Conservation (phyloP, 257 asterid species). For the Solanum chaucha region DNA sequence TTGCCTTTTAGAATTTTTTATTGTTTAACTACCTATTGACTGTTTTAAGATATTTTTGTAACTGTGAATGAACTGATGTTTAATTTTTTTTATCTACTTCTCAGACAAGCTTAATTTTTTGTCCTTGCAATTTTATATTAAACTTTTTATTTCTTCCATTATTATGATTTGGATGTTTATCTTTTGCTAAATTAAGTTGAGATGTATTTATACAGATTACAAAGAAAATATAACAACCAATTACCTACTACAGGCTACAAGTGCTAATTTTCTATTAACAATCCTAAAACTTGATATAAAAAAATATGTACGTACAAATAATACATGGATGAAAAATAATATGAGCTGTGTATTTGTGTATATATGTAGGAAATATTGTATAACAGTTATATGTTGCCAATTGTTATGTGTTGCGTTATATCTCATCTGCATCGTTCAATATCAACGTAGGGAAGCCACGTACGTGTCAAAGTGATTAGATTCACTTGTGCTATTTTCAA, state of each 20-base stretch:
- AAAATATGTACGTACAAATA: too few species aligned
- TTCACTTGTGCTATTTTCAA: too few species aligned
- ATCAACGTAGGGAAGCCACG: neutral
- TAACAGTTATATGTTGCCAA: neutral
- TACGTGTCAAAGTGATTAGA: neutral
- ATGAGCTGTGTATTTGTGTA: neutral
- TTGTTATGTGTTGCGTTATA: neutral
- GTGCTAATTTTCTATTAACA: neutral
- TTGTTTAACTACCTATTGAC: neutral
- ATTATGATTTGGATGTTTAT: neutral
- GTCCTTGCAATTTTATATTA: neutral
- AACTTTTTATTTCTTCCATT: neutral
- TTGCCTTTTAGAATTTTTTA: neutral
- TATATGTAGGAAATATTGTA: neutral
- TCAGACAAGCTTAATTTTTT: neutral
- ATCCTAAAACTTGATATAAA: neutral
- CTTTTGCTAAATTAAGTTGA: neutral
- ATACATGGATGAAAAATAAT: neutral
- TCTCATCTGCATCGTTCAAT: neutral
- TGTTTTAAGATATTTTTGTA: neutral
- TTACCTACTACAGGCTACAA: neutral
- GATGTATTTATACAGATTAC: neutral
- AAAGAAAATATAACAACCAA: neutral
- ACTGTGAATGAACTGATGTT: neutral
- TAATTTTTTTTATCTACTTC: neutral